Conservation (phyloP, 495 filamentous ascomycete genomes). For the Mytilinidion resinicola region DNA sequence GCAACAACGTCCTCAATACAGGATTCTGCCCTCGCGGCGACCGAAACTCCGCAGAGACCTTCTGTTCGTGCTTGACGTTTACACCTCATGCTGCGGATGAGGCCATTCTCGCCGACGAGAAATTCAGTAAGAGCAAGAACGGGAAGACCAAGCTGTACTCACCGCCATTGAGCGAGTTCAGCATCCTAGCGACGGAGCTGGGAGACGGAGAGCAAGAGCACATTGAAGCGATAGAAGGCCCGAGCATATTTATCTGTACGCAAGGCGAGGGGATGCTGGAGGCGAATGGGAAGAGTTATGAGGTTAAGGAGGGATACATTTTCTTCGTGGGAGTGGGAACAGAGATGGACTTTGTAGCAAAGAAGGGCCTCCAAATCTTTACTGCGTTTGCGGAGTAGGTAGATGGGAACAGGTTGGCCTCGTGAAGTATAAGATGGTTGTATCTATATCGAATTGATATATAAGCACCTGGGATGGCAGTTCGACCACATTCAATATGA, state of each 20-base stretch:
- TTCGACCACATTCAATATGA: no score
- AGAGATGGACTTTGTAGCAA: constrained; percentile 44
- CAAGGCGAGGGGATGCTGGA: constrained; percentile 55
- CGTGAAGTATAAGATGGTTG: no score
- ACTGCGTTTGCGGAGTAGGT: constrained; percentile 21
- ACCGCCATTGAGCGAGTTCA: constrained; percentile 58
- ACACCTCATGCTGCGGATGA: constrained; percentile 51
- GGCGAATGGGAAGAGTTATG: constrained; percentile 46
- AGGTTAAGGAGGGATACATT: constrained; percentile 58
- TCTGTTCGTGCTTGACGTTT: constrained; percentile 56
- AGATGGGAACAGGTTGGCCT: no score
- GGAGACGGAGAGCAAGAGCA: constrained; percentile 49
- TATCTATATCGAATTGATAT: no score
- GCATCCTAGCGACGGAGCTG: constrained; percentile 28
- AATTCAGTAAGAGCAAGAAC: constrained; percentile 47
- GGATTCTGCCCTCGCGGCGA: constrained; percentile 66
- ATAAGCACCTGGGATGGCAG: no score
- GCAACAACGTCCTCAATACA: constrained; percentile 69
- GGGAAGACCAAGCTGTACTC: constrained; percentile 57
- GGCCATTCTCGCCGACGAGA: constrained; percentile 44
- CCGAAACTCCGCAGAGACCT: constrained; percentile 56
- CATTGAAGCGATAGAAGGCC: constrained; percentile 52
- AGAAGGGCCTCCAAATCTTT: constrained; percentile 46
- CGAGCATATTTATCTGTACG: constrained; percentile 59
- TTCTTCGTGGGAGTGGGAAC: constrained; percentile 63